Percentiles rank a stretch among this genome's conserved stretches.
Evolutionary conservation across 805 yeast genomes (phyloP).

Genomic region (Metschnikowia aberdeeniae): DNA sequence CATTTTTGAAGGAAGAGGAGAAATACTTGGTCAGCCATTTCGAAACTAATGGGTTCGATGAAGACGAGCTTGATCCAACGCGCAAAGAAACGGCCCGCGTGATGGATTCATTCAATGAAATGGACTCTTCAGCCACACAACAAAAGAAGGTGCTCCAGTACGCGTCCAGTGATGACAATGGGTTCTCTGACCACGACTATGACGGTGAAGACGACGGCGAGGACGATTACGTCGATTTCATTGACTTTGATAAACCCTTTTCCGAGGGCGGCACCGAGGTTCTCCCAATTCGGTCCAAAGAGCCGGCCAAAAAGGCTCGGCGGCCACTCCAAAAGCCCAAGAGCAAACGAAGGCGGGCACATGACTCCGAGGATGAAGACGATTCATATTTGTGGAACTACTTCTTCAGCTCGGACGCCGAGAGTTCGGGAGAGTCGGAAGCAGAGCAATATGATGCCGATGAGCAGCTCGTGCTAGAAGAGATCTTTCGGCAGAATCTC

Average conservation of each 20-base stretch:
- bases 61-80: slow-evolving; percentile 37
- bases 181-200: slow-evolving; percentile 22
- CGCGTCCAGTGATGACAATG: slow-evolving; percentile 30
- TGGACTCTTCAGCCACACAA: slow-evolving; percentile 18
- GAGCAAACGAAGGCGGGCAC: slow-evolving; percentile 18
- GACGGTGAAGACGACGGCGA: slow-evolving; percentile 31
- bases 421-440: slow-evolving; percentile 25
- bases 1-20: slow-evolving; percentile 42
- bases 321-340: slow-evolving; percentile 8
- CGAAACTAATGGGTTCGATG: slow-evolving; percentile 44
- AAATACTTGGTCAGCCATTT: slow-evolving; percentile 43
- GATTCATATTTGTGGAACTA: slow-evolving; percentile 74
- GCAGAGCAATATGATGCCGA: slow-evolving; percentile 21
- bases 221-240: slow-evolving; percentile 40
- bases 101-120: slow-evolving; percentile 15
- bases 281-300: slow-evolving; percentile 6
- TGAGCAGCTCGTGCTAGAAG: slow-evolving; percentile 19
- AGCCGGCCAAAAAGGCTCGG: slow-evolving; percentile 9
- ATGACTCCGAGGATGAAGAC: slow-evolving; percentile 49
- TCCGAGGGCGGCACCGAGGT: slow-evolving; percentile 16
- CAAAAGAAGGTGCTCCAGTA: slow-evolving; percentile 40
- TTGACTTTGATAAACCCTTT: slow-evolving; percentile 34
- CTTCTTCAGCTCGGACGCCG: slow-evolving; percentile 50
- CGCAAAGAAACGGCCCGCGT: slow-evolving; percentile 14
- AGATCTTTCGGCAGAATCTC: slow-evolving; percentile 22